A percentile compares a stretch with the other conserved stretches of the same genome.
Conservation (phyloP, 306 rosid genomes). For the Vigna mungo region DNA sequence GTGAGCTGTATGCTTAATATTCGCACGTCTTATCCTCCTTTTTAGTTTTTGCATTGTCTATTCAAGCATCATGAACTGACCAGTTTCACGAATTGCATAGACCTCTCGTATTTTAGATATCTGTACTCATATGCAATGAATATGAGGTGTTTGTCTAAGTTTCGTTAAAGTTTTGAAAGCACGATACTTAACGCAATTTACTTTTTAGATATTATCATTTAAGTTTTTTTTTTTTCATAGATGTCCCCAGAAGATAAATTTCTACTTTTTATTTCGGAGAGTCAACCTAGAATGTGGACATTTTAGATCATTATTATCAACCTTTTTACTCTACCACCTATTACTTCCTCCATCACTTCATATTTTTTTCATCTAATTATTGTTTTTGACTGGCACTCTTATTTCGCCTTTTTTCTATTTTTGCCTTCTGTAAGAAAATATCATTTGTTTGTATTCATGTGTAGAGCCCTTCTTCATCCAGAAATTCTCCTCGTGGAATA, state of each 20-base stretch:
- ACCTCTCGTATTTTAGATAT: not conserved
- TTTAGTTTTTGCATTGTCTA: constrained; percentile 9
- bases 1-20: constrained; percentile 11
- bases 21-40: not conserved
- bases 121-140: not conserved
- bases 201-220: not conserved
- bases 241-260: not conserved
- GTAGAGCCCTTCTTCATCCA: constrained; percentile 84
- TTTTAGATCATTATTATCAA: constrained; percentile 27
- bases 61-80: not conserved
- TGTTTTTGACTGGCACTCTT: constrained; percentile 19
- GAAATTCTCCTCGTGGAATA: constrained; percentile 84
- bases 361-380: constrained; percentile 35
- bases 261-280: constrained; percentile 11
- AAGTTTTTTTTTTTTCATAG: not conserved
- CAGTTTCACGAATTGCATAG: constrained; percentile 20
- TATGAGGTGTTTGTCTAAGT: not conserved
- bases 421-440: constrained; percentile 18
- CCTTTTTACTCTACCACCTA: constrained; percentile 4
- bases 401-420: not conserved
- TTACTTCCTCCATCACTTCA: not conserved
- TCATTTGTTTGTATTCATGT: constrained; percentile 39
- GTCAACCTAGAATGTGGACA: constrained; percentile 1
- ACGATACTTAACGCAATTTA: not conserved
- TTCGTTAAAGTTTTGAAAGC: not conserved